A percentile compares a stretch with the other conserved stretches of the same genome.
These are phyloP conservation scores for Saturnispora ahearnii DNA, from an alignment of 805 yeast species.

Conservation along the genomic window DNA sequence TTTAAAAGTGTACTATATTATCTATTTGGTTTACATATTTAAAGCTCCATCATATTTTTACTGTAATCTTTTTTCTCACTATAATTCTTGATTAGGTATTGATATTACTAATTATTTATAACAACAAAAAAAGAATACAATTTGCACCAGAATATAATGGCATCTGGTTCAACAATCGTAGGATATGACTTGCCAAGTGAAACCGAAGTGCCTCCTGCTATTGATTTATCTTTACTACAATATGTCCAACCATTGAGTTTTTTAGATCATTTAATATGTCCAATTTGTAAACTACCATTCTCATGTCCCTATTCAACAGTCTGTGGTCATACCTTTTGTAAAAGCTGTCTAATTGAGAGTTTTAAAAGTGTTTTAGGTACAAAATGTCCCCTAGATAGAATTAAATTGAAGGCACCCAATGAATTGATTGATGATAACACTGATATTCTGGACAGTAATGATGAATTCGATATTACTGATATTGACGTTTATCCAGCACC, in stretches of 20 bases:
- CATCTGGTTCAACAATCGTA: not conserved
- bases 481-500: conserved; percentile 43
- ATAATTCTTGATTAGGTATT: too few relatives aligned
- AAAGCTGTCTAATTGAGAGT: conserved; percentile 41
- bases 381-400: conserved; percentile 56
- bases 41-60: too few relatives aligned
- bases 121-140: not conserved
- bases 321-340: conserved; percentile 65
- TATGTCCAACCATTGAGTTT: conserved; percentile 16
- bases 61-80: too few relatives aligned
- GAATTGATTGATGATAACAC: not conserved
- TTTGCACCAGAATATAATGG: not conserved
- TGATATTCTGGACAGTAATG: not conserved
- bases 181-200: not conserved
- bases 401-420: conserved; percentile 27
- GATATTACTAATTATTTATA: not conserved
- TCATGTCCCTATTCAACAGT: conserved; percentile 51
- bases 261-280: conserved; percentile 36
- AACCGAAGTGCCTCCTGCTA: not conserved
- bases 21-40: too few relatives aligned
- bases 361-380: conserved; percentile 30
- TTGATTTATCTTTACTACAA: conserved; percentile 21
- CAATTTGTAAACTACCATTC: conserved; percentile 61
- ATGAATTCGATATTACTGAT: conserved; percentile 10
- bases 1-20: too few relatives aligned